A percentile compares a stretch with the other conserved stretches of the same genome.
Evolutionary conservation across 1,139 yeast genomes (phyloP).

Genomic region (Sugiyamaella neomexicana): DNA sequence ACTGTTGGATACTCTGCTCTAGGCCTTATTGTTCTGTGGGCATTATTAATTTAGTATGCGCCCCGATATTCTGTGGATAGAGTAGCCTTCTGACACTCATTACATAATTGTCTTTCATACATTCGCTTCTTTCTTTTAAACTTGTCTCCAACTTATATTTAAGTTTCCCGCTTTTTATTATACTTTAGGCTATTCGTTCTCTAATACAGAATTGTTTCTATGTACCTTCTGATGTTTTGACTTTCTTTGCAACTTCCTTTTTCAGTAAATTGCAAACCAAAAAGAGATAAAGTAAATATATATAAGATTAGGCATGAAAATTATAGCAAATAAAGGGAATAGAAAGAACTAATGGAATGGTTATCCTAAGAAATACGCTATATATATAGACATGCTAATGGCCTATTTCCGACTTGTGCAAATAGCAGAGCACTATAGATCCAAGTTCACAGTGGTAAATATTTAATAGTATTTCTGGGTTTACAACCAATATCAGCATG

Average conservation of each 20-base stretch:
- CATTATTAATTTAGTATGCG: slow-evolving; percentile 1
- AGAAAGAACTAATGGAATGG: neutral
- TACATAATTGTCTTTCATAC: neutral
- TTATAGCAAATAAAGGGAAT: slow-evolving; percentile 5
- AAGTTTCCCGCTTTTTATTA: slow-evolving; percentile 1
- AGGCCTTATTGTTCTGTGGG: slow-evolving; percentile 10
- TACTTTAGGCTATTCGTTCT: slow-evolving; percentile 11
- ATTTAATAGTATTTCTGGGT: neutral
- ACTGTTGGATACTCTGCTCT: slow-evolving; percentile 10
- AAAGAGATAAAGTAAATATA: neutral
- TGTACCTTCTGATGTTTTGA: neutral
- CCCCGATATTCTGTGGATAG: slow-evolving; percentile 6
- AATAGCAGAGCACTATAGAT: neutral
- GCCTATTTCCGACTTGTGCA: neutral
- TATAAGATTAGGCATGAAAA: slow-evolving; percentile 2
- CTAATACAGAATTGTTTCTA: slow-evolving; percentile 5
- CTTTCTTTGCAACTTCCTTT: slow-evolving; percentile 6
- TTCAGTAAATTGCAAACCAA: neutral
- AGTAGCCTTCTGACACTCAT: slow-evolving; percentile 7
- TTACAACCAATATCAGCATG: neutral
- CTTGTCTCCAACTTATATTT: slow-evolving; percentile 5
- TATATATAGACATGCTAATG: neutral
- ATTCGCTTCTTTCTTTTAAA: neutral
- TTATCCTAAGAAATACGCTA: neutral
- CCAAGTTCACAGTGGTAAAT: neutral